A percentile compares a stretch with the other conserved stretches of the same genome.
These are phyloP conservation scores for Brassica incana DNA, from an alignment of 345 rosid genomes.

Conservation along the genomic window DNA sequence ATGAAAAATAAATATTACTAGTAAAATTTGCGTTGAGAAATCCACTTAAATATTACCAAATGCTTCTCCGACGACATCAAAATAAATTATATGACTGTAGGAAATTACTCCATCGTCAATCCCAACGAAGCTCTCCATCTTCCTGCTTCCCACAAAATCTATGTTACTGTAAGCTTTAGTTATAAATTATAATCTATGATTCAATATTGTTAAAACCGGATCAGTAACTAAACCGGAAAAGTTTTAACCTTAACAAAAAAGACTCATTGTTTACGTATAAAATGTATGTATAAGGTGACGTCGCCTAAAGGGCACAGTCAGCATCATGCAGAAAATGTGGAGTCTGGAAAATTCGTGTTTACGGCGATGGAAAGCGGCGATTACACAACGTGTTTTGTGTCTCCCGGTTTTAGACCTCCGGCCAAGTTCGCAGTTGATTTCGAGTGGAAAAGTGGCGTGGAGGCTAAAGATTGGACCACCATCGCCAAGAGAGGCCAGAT, in stretches of 20 bases:
- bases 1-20: background rate
- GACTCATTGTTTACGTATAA: background rate
- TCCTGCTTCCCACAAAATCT: conserved; percentile 60
- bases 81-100: conserved; percentile 59
- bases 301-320: conserved; percentile 58
- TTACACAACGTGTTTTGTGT: conserved; percentile 65
- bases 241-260: background rate
- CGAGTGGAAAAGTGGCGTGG: conserved; percentile 79
- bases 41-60: conserved; percentile 32
- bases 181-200: background rate
- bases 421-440: conserved; percentile 53
- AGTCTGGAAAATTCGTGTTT: conserved; percentile 72
- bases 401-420: conserved; percentile 40
- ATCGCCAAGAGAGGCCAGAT: conserved; percentile 74
- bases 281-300: conserved; percentile 47
- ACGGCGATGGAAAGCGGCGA: conserved; percentile 67
- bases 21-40: background rate
- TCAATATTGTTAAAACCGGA: background rate
- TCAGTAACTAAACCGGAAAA: no score
- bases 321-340: conserved; percentile 58
- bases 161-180: conserved; percentile 49
- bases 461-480: conserved; percentile 73
- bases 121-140: conserved; percentile 54
- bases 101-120: conserved; percentile 59
- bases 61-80: conserved; percentile 89